Evolutionary conservation across 2,329 filamentous ascomycete species (phyloP).

Genomic region (Botrytis elliptica): DNA sequence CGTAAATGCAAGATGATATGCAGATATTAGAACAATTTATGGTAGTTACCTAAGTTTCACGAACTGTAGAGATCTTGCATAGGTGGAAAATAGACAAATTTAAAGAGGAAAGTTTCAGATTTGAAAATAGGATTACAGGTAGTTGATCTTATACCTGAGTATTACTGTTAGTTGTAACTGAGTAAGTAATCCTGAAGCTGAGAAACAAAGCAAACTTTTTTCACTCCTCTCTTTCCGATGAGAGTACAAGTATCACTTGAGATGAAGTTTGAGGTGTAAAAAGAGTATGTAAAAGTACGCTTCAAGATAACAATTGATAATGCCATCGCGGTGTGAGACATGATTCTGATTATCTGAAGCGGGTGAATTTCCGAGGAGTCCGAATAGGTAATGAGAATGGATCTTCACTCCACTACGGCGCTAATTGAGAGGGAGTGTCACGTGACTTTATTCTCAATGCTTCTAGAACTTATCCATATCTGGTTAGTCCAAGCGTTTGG

Average conservation of each 20-base stretch:
- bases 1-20: slow-evolving; percentile 3
- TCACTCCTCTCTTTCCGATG: neutral
- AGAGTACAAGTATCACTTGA: slow-evolving; percentile 4
- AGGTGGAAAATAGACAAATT: neutral
- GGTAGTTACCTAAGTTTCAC: neutral
- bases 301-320: neutral
- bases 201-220: neutral
- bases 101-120: neutral
- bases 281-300: neutral
- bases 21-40: neutral
- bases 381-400: neutral
- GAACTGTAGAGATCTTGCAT: neutral
- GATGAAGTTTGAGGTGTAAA: neutral
- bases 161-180: neutral
- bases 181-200: neutral
- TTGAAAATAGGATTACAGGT: neutral
- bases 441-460: neutral
- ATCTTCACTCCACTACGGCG: neutral
- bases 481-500: neutral
- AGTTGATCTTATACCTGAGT: neutral
- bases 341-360: neutral
- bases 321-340: neutral
- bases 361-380: neutral
- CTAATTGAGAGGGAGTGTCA: neutral
- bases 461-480: neutral